Base-by-base conservation (phyloP, 1,139 yeast genomes). In the Nakaseomyces nivariensis region DNA sequence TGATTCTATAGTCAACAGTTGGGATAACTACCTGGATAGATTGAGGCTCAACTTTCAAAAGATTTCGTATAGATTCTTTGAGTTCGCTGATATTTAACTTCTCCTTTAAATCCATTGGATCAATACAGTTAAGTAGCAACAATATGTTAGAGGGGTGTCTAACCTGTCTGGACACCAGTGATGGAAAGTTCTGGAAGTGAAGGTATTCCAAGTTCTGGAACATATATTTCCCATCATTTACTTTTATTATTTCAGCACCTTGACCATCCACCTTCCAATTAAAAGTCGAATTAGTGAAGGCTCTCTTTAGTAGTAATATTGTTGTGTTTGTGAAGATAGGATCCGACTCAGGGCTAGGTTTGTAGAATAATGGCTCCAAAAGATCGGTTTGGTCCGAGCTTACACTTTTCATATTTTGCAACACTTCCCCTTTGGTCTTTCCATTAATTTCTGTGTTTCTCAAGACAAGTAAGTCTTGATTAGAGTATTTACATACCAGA, bases 11-110 rank as follows among this genome's bases (percentile, higher is more conserved):
- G 41, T 76, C 80, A 31, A 73, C 72, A 2, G 75, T 74, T 0
- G 92, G 92, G 55, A 78, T 72, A 0, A 94, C 90, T n/a, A 88
- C 77, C 52, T 74, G 75, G 4, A 87, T 67, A 4, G 77, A 72
- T 11, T 24, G 17, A 4, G 32, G n/a, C 25, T 36, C 47, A n/a
- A 27, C 65, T 0, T 90, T 90, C 53, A 72, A 73, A 56, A 82
- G 85, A 4, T 66, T 64, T 11, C 61, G 56, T 29, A 88, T 74
- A 47, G 84, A 85, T 13, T 73, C 72, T 45, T 70, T 66, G 26
- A 83, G 71, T 49, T 78, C 80, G 17, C 72, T 67, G 52, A 72
- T 77, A 46, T 72, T 77, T 0, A 64, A 66, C 46, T 76, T 78
- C 48, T 80, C 79, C 25, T 74, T 67, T 48, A 85, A 67, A 53